Percentiles rank a stretch among this genome's conserved stretches.
Conservation (phyloP, 139 green algal species). For the Coccomyxa sp. region DNA sequence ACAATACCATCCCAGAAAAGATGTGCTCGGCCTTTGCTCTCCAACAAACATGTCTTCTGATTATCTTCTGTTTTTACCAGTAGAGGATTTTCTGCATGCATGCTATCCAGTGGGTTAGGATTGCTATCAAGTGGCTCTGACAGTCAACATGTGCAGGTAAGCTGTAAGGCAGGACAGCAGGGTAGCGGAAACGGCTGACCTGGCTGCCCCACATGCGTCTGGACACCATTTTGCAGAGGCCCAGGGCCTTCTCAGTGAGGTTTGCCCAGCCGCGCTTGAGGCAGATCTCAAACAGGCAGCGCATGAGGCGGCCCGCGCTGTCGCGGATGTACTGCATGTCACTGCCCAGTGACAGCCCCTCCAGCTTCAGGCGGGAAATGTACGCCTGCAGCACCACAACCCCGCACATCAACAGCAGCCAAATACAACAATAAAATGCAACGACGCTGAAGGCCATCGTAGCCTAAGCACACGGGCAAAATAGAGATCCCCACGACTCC, state of each 20-base stretch:
- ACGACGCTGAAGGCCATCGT: neutral
- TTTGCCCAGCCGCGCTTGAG: conserved; percentile 87
- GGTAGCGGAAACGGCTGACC: conserved; percentile 53
- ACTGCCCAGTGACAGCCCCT: conserved; percentile 83
- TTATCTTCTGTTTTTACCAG: too few species aligned
- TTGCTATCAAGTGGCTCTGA: too few species aligned
- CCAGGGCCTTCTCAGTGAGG: conserved; percentile 82
- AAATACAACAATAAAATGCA: neutral
- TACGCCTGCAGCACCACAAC: conserved; percentile 70
- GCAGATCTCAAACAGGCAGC: conserved; percentile 96
- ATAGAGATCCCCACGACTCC: too few species aligned
- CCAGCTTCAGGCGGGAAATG: conserved; percentile 91
- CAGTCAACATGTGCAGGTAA: neutral
- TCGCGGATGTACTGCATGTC: conserved; percentile 99
- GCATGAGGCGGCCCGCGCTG: conserved; percentile 85
- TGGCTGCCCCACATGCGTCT: conserved; percentile 89
- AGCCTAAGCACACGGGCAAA: too few species aligned
- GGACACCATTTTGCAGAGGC: conserved; percentile 92
- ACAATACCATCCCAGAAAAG: too few species aligned
- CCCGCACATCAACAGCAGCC: neutral
- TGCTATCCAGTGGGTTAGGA: too few species aligned
- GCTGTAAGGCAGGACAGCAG: neutral
- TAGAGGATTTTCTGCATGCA: too few species aligned
- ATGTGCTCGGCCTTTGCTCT: too few species aligned
- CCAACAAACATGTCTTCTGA: too few species aligned